Percentiles rank a stretch among this genome's conserved stretches.
phyloP scores from a whole-genome alignment of 1,139 yeast genomes.

The Chernovozyma aurita region DNA sequence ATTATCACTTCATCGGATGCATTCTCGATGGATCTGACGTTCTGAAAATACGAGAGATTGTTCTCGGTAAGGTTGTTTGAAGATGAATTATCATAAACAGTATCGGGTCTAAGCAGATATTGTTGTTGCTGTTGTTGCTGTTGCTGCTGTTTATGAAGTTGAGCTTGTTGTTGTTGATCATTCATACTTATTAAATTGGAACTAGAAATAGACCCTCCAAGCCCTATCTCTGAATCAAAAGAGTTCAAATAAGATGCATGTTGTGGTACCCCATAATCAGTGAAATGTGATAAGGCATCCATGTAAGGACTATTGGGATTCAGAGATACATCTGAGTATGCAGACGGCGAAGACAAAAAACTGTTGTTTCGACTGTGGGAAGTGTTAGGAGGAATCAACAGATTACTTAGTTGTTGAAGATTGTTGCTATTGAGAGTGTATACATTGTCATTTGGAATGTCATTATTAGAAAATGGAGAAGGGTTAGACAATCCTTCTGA shows the following conservation, averaged over 20 bases:
- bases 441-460: too few relatives aligned
- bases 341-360: constrained; percentile 24
- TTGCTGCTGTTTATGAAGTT: neutral
- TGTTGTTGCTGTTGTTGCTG: neutral
- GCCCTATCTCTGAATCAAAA: constrained; percentile 32
- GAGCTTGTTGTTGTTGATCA: neutral
- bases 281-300: constrained; percentile 35
- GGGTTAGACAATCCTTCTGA: too few relatives aligned
- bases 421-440: constrained; percentile 8
- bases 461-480: too few relatives aligned
- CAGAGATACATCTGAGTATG: constrained; percentile 34
- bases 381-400: constrained; percentile 5
- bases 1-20: constrained; percentile 18
- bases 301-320: constrained; percentile 37
- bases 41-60: constrained; percentile 5
- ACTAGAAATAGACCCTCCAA: constrained; percentile 40
- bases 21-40: neutral
- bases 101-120: neutral
- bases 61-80: constrained; percentile 10
- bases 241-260: constrained; percentile 10
- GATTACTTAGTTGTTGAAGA: constrained; percentile 7
- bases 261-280: constrained; percentile 12
- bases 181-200: constrained; percentile 27
- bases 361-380: constrained; percentile 15
- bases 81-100: too few relatives aligned